A percentile compares a stretch with the other conserved stretches of the same genome.
These are phyloP conservation scores for Kazachstania sp. DNA, from an alignment of 1,139 yeast species.

Conservation along the genomic window DNA sequence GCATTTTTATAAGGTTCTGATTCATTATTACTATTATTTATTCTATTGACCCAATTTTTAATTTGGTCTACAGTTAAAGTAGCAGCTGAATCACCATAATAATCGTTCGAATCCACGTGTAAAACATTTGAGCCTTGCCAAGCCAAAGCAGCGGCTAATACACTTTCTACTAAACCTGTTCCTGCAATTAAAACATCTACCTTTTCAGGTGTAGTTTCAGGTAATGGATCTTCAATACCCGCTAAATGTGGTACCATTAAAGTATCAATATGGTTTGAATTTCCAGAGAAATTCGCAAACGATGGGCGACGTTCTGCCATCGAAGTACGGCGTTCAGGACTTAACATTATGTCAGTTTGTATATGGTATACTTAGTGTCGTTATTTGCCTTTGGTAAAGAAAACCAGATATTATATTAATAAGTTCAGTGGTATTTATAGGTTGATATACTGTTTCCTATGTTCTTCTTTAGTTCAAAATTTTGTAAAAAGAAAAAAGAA, in stretches of 20 bases:
- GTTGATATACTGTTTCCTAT: too few species aligned
- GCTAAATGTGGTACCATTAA: constrained; percentile 76
- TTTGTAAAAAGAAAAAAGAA: too few species aligned
- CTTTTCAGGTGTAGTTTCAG: constrained; percentile 44
- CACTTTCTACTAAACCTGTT: constrained; percentile 82
- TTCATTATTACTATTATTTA: constrained; percentile 35
- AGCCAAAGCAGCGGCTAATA: constrained; percentile 86
- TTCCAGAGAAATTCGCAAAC: constrained; percentile 22
- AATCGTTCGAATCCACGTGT: constrained; percentile 73
- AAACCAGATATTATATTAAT: too few species aligned
- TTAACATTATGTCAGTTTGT: constrained; percentile 14
- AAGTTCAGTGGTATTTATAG: too few species aligned
- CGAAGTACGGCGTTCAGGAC: constrained; percentile 45
- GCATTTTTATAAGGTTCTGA: constrained; percentile 51
- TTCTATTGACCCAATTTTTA: constrained; percentile 69
- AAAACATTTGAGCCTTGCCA: constrained; percentile 94
- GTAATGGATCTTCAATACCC: constrained; percentile 62
- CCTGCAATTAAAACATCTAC: constrained; percentile 89
- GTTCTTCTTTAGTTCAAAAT: too few species aligned
- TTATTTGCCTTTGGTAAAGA: too few species aligned
- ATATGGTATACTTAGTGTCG: too few species aligned
- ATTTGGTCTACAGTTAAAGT: constrained; percentile 81
- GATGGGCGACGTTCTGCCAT: constrained; percentile 60
- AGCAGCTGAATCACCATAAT: constrained; percentile 84
- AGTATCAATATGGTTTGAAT: constrained; percentile 41